Evolutionary conservation across 2,329 filamentous ascomycete species (phyloP), one percentile per base, ranked within the genome.

Genomic region (Calonectria pteridis): DNA sequence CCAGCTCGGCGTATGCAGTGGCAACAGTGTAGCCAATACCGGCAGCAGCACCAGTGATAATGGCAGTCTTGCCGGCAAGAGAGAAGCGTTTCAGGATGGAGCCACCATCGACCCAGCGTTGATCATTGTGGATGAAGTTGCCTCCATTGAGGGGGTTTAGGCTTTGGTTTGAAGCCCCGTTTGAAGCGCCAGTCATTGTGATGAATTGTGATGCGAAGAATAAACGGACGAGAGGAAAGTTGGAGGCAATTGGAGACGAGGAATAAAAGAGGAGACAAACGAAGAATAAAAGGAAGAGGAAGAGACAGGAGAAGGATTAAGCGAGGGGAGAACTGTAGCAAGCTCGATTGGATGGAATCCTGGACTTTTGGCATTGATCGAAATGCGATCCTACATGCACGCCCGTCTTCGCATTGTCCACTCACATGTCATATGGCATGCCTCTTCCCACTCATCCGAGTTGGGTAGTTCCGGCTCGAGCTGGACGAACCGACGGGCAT

Each of bases 11-110:
- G 50, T 92, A 87, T 16, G 87, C 91, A 40, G 91, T 85, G 14
- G 91, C 92, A 31, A 94, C 88, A 6, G 88, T 86, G 40, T 92
- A 85, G 51, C 93, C 93, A 75, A 94, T 93, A 37, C 92, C 92
- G 23, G 88, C 88, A 31, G 87, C 91, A 18, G 90, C 91, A 51
- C 93, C 92, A 3, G 91, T 90, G 55, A 94, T 88, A 75, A 94
- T 92, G 55, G 92, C 92, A 6, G 92, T 94, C 79, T 91, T 91
- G 62, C 91, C 91, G 78, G 91, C 90, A 51, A 94, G 86, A 4
- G 92, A 93, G 85, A 93, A 93, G 51, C 78, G 78, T 71, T 80
- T 79, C 64, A 80, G 31, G 40, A 80, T 75, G 40, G 78, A 77
- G 46, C 78, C 78, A 35, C 78, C 77, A 62, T 80, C 77, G 29